phyloP scores from a whole-genome alignment of 805 yeast genomes.

The Alloascoidea hylecoeti region DNA sequence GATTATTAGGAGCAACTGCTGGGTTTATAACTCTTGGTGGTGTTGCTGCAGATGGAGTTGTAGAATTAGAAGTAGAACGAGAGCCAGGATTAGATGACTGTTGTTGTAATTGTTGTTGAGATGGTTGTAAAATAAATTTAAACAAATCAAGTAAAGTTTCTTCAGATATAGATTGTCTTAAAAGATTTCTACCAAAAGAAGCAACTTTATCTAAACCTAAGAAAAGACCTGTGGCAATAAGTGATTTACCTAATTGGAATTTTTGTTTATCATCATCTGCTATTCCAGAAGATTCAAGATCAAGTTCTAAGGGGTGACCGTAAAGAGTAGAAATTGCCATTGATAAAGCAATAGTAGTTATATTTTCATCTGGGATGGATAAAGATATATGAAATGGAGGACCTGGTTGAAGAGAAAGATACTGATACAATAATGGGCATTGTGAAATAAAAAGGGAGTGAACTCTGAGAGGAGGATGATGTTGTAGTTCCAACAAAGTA shows the following conservation, averaged over 20 bases:
- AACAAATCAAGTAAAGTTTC: conserved; percentile 11
- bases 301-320: conserved; percentile 13
- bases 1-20: no score
- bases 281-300: conserved; percentile 5
- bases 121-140: conserved; percentile 10
- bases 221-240: conserved; percentile 15
- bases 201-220: conserved; percentile 15
- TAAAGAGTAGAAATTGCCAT: conserved; percentile 18
- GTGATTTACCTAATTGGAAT: conserved; percentile 12
- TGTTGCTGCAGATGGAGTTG: conserved; percentile 7
- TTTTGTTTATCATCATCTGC: conserved; percentile 9
- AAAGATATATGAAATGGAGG: conserved; percentile 16
- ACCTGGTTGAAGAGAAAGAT: conserved; percentile 9
- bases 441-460: conserved; percentile 18
- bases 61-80: conserved; percentile 3
- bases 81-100: conserved; percentile 2
- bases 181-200: conserved; percentile 10
- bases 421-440: conserved; percentile 15
- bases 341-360: conserved; percentile 13
- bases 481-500: conserved; percentile 13
- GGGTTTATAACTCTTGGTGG: conserved; percentile 5
- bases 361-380: conserved; percentile 10
- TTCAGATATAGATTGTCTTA: conserved; percentile 7
- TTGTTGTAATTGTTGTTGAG: background rate
- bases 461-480: conserved; percentile 13